A percentile compares a stretch with the other conserved stretches of the same genome.
phyloP scores from a whole-genome alignment of 495 filamentous ascomycete genomes.

The Aspergillus carlsbadensis region DNA sequence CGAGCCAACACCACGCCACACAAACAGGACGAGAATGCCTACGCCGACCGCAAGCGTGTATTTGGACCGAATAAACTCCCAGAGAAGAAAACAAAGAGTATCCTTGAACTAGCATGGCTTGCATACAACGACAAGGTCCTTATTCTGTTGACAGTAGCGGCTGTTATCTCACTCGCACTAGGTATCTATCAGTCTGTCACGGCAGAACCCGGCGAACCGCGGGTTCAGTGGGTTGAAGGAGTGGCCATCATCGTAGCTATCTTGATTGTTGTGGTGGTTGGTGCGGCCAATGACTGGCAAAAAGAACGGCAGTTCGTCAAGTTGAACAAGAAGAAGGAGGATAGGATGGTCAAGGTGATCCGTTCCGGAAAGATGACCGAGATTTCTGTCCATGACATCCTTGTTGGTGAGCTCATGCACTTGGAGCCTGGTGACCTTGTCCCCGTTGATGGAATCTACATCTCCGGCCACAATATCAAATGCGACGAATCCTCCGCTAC shows the following conservation, averaged over 20 bases:
- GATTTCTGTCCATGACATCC: constrained; percentile 76
- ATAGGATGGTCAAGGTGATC: constrained; percentile 69
- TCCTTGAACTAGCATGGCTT: constrained; percentile 75
- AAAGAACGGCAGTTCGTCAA: constrained; percentile 71
- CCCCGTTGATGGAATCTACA: constrained; percentile 75
- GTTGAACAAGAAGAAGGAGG: constrained; percentile 70
- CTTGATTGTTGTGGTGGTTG: constrained; percentile 64
- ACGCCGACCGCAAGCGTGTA: constrained; percentile 63
- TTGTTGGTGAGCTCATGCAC: constrained; percentile 81
- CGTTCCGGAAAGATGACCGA: constrained; percentile 74
- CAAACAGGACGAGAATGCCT: constrained; percentile 38
- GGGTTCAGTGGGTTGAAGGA: constrained; percentile 75
- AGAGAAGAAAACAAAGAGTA: constrained; percentile 66
- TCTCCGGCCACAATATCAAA: constrained; percentile 70
- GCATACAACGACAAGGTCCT: constrained; percentile 83
- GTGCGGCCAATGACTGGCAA: constrained; percentile 70
- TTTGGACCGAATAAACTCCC: constrained; percentile 71
- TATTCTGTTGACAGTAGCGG: constrained; percentile 75
- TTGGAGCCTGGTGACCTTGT: constrained; percentile 88
- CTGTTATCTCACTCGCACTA: constrained; percentile 77
- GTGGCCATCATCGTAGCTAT: constrained; percentile 72
- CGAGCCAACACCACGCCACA: constrained; percentile 24
- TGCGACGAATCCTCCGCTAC: constrained; percentile 84
- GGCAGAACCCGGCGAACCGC: constrained; percentile 47
- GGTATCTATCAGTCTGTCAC: constrained; percentile 68